Percentiles rank a stretch among this genome's conserved stretches.
phyloP scores from a whole-genome alignment of 805 yeast species.

The Kluyveromyces siamensis region DNA sequence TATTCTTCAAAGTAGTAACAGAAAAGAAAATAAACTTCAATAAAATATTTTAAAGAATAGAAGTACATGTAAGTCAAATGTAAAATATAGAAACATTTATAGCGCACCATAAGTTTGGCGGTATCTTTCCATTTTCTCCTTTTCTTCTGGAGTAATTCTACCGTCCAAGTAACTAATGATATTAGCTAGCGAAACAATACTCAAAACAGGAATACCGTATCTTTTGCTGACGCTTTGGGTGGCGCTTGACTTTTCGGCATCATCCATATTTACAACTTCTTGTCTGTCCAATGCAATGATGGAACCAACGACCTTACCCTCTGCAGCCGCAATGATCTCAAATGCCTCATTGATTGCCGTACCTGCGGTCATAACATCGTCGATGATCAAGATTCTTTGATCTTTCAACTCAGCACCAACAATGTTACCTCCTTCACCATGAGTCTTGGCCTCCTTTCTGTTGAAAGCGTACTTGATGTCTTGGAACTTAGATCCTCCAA shows the following conservation, averaged over 20 bases:
- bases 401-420: constrained; percentile 74
- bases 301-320: constrained; percentile 73
- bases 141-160: constrained; percentile 49
- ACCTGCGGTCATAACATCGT: constrained; percentile 98
- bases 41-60: not conserved
- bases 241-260: constrained; percentile 46
- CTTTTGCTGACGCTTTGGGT: constrained; percentile 67
- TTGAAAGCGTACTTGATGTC: constrained; percentile 84
- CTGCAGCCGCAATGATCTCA: constrained; percentile 57
- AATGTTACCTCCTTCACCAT: constrained; percentile 95
- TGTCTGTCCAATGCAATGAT: constrained; percentile 93
- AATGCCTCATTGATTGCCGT: constrained; percentile 96
- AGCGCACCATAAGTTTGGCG: constrained; percentile 31
- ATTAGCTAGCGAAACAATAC: constrained; percentile 70
- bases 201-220: constrained; percentile 73
- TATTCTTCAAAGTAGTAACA: not conserved
- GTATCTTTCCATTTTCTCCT: constrained; percentile 50
- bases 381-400: constrained; percentile 75
- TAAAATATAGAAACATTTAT: not conserved
- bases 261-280: constrained; percentile 66
- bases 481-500: constrained; percentile 71
- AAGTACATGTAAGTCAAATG: not conserved
- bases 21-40: not conserved
- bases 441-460: constrained; percentile 94
- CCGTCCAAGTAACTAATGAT: constrained; percentile 55